Evolutionary conservation across 352 stramenopile species (phyloP), one percentile per base, ranked within the genome.

Genomic region (Aphanomyces cochlioides): DNA sequence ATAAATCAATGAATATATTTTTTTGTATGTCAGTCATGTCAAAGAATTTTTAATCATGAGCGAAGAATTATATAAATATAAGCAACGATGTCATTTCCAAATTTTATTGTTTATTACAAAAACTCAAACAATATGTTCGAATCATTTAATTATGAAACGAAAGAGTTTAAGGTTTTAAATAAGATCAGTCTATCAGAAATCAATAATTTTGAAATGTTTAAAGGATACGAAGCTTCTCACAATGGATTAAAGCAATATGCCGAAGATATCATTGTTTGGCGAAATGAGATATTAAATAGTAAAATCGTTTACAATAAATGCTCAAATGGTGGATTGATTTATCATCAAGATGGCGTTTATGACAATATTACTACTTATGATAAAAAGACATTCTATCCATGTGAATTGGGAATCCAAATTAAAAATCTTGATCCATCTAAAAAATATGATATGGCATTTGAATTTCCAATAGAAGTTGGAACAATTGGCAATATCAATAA

Each of bases 121-220:
- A 57, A 15, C 12, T 36, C 12, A 15, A 34, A 57, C 17, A 57
- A 34, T 36, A 57, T 21, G 48, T 57, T 57, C 36, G n/a, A n/a
- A n/a, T n/a, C n/a, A n/a, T n/a, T n/a, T n/a, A 57, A 57, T 34
- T 57, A 57, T 34, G 12, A 6, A 19, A 57, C 48, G 6, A 57
- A 57, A 34, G 12, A 66, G 21, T 66, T 53, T 48, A n/a, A n/a
- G n/a, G n/a, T n/a, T n/a, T n/a, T 15, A 45, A 53, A 66, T 34
- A 21, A 19, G 47, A 45, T 45, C 12, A 7, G 53, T 21, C 7
- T 34, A 66, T 66, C 47, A 10, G 15, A n/a, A n/a, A 66, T 45
- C 17, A 66, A 66, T 48, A 17, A 66, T 8, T 66, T 66, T 53
- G 57, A 66, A 19, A 53, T 66, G 41, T 66, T 66, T 48, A 66